A percentile compares a stretch with the other conserved stretches of the same genome.
Conservation (phyloP, 2,329 filamentous ascomycete genomes). For the Parafenestella ontariensis region DNA sequence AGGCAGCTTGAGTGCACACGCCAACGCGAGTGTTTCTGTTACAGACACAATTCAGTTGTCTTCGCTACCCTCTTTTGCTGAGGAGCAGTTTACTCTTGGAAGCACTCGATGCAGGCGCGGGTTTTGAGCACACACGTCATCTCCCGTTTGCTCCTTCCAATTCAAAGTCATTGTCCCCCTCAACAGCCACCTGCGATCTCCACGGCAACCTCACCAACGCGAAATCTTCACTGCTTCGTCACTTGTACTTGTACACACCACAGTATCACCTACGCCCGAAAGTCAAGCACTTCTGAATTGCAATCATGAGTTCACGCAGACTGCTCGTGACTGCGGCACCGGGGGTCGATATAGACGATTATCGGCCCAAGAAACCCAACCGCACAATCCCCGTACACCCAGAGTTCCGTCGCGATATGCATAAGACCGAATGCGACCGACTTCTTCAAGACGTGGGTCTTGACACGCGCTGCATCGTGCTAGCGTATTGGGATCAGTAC, state of each 20-base stretch:
- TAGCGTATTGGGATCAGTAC: conserved; percentile 15
- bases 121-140: not conserved
- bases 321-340: not conserved
- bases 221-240: not conserved
- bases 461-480: conserved; percentile 28
- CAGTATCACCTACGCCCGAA: too few species aligned
- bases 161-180: conserved; percentile 7
- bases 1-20: too few species aligned
- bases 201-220: too few species aligned
- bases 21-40: too few species aligned
- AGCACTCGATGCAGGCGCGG: not conserved
- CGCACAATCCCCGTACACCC: conserved; percentile 26
- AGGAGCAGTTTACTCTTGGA: too few species aligned
- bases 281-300: too few species aligned
- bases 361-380: conserved; percentile 24
- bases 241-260: too few species aligned
- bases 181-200: conserved; percentile 1
- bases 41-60: too few species aligned
- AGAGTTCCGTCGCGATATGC: conserved; percentile 24
- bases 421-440: conserved; percentile 17
- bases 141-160: conserved; percentile 8
- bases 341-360: not conserved
- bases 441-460: conserved; percentile 22
- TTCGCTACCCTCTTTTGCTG: too few species aligned
- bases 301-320: too few species aligned